phyloP scores from a whole-genome alignment of 1,139 yeast genomes.

The Schizosaccharomyces versatilis region DNA sequence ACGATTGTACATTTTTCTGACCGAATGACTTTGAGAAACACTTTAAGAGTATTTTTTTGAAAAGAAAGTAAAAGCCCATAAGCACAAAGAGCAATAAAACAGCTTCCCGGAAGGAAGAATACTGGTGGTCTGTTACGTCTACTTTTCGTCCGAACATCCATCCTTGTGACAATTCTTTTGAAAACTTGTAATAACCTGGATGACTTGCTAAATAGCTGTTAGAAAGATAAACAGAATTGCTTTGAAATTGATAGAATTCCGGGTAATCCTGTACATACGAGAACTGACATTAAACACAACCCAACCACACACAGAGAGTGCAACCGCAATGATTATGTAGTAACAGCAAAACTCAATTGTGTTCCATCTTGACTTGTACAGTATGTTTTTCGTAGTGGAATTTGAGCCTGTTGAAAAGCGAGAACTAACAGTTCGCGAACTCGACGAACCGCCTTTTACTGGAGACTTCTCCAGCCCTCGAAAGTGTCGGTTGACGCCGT shows the following conservation, averaged over 20 bases:
- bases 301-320: too few relatives aligned
- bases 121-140: slow-evolving; percentile 74
- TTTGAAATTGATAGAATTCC: background rate
- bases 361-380: too few relatives aligned
- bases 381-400: too few relatives aligned
- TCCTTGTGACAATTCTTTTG: slow-evolving; percentile 53
- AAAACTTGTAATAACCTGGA: slow-evolving; percentile 48
- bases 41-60: slow-evolving; percentile 24
- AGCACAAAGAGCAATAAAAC: slow-evolving; percentile 37
- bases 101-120: slow-evolving; percentile 67
- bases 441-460: too few relatives aligned
- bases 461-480: too few relatives aligned
- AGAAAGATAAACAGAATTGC: background rate
- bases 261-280: too few relatives aligned
- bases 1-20: slow-evolving; percentile 21
- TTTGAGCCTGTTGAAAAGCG: too few relatives aligned
- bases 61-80: slow-evolving; percentile 29
- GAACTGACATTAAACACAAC: too few relatives aligned
- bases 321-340: too few relatives aligned
- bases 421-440: too few relatives aligned
- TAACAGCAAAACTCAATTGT: too few relatives aligned
- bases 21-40: slow-evolving; percentile 11
- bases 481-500: slow-evolving; percentile 1
- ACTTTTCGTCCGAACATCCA: slow-evolving; percentile 21
- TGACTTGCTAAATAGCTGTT: slow-evolving; percentile 15